Evolutionary conservation across 768 basidiomycete species (phyloP).

Genomic region (Leucocoprinus leucothites): DNA sequence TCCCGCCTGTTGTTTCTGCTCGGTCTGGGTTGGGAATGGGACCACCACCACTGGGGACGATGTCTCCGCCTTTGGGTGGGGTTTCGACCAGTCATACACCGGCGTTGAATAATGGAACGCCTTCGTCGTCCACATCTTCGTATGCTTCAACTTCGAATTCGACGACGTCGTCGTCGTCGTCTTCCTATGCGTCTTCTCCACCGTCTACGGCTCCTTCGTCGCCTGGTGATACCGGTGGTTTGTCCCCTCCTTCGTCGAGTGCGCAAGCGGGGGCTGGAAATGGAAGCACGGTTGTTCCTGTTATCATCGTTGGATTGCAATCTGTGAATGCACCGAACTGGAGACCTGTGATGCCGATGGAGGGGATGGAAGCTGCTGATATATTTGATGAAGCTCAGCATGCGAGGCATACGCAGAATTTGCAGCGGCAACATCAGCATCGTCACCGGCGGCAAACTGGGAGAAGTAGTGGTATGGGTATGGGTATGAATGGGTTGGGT

Average conservation of each 20-base stretch:
- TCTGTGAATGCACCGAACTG: constrained; percentile 52
- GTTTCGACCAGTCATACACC: too few relatives aligned
- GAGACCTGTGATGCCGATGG: constrained; percentile 19
- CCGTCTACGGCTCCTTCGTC: not conserved
- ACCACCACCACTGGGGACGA: not conserved
- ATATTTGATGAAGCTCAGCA: constrained; percentile 13
- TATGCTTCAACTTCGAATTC: too few relatives aligned
- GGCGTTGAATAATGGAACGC: not conserved
- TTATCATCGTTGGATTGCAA: constrained; percentile 82
- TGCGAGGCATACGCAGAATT: not conserved
- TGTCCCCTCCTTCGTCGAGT: constrained; percentile 6
- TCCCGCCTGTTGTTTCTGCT: constrained; percentile 57
- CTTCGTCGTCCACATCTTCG: not conserved
- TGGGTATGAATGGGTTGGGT: constrained; percentile 10
- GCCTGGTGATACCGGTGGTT: not conserved
- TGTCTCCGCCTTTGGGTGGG: too few relatives aligned
- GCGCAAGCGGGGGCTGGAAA: constrained; percentile 4
- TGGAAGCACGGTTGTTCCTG: constrained; percentile 62
- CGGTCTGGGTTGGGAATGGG: constrained; percentile 6
- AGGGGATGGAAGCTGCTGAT: constrained; percentile 20
- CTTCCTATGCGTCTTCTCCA: not conserved
- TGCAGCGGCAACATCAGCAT: not conserved
- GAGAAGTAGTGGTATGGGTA: not conserved
- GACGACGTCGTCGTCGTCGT: too few relatives aligned
- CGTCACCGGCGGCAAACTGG: not conserved